Conservation (phyloP, 148 eudicot species). For the Cornus suecica region DNA sequence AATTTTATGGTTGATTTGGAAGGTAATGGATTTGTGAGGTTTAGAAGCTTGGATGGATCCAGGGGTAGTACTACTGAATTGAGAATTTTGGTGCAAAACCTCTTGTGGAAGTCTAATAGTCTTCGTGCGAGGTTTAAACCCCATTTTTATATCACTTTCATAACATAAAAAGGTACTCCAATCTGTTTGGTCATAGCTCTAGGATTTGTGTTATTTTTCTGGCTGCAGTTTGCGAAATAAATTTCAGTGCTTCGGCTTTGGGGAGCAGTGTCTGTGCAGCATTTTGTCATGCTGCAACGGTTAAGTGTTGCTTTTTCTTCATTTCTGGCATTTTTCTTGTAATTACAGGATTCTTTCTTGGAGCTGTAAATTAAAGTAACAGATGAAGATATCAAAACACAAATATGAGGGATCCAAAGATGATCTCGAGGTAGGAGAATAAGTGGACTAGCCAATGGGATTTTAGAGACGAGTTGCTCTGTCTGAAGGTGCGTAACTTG, state of each 20-base stretch:
- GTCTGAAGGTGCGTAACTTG: too few species aligned
- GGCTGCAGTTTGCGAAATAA: slow-evolving; percentile 95
- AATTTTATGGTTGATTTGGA: neutral
- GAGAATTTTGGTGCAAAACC: neutral
- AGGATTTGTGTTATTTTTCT: slow-evolving; percentile 15
- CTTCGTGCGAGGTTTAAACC: neutral
- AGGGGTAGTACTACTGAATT: neutral
- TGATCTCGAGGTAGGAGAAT: too few species aligned
- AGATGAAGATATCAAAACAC: too few species aligned
- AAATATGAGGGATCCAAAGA: too few species aligned
- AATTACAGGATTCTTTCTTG: too few species aligned
- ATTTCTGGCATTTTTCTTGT: neutral
- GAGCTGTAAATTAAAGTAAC: too few species aligned
- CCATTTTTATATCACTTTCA: neutral
- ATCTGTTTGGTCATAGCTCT: neutral
- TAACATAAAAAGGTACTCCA: neutral
- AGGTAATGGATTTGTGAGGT: neutral
- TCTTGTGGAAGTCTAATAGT: neutral
- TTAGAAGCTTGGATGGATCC: too few species aligned
- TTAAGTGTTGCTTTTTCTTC: slow-evolving; percentile 20
- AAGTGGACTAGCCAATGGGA: too few species aligned
- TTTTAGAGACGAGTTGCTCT: too few species aligned
- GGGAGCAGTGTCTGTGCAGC: slow-evolving; percentile 97
- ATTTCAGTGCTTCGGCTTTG: slow-evolving; percentile 95
- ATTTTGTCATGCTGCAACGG: slow-evolving; percentile 98